Percentiles rank a stretch among this genome's conserved stretches.
phyloP scores from a whole-genome alignment of 345 rosid species.

The Lepidium africanum region DNA sequence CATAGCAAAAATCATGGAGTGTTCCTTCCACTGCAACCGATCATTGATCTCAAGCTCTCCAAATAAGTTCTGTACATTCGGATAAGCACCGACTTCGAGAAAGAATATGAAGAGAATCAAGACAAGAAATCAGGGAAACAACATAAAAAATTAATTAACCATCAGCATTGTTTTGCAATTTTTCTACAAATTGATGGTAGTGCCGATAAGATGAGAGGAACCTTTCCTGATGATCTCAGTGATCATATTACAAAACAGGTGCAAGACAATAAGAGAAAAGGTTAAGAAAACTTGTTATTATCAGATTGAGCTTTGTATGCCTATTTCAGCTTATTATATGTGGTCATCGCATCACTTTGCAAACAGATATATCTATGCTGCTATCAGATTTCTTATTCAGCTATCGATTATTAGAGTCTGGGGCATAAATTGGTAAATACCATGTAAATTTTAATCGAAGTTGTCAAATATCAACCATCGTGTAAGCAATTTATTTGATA shows the following conservation, averaged over 20 bases:
- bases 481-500: background rate
- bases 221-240: background rate
- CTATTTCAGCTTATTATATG: background rate
- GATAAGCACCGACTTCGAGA: constrained; percentile 85
- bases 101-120: constrained; percentile 18
- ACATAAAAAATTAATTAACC: background rate
- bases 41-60: constrained; percentile 91
- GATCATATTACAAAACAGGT: background rate
- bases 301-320: background rate
- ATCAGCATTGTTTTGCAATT: background rate
- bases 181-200: background rate
- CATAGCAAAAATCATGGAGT: constrained; percentile 98
- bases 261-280: background rate
- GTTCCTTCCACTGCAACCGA: constrained; percentile 95
- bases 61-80: constrained; percentile 83
- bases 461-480: background rate
- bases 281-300: background rate
- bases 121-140: background rate
- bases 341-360: background rate
- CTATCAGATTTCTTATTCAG: background rate
- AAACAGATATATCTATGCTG: background rate
- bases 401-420: background rate
- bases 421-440: background rate
- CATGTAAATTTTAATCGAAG: background rate
- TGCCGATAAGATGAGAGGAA: background rate